Evolutionary conservation across 2,329 filamentous ascomycete genomes (phyloP), one percentile per base, ranked within the genome.

Genomic region (Colletotrichum sp.): DNA sequence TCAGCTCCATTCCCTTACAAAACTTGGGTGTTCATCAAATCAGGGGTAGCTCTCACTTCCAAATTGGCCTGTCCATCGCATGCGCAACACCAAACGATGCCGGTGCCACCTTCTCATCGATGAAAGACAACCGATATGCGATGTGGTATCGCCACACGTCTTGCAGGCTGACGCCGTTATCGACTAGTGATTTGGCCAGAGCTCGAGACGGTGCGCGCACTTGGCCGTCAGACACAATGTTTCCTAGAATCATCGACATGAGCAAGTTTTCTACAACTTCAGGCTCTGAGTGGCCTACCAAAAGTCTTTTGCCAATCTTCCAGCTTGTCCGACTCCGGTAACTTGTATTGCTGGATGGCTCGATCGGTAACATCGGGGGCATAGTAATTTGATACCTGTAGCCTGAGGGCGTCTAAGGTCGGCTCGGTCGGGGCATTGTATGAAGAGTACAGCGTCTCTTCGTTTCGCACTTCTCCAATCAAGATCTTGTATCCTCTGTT

Each of bases 351-450:
- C 18, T 82, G 76, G 10, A 88, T 67, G 1, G 85, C 78, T 6
- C 84, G 79, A 15, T 85, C 80, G 0, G 84, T 84, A 0, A 85
- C 84, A 12, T 80, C 80, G 4, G 84, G 83, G 0, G 85, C 82
- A 73, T 88, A 88, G 76, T 88, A 88, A 66, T 88, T 88, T 3
- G 81, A 80, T 2, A 87, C 75, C 70, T 88, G 85, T 4, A 83
- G 73, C 6, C 80, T 77, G 6, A 88, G 79, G 1, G 83, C 84
- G 1, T 84, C 81, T 2, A 85, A 9, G 15, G 80, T 82, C 9
- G 80, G 77, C 48, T 82, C 80, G 5, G 78, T 79, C 5, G 82
- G 86, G 15, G 80, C 80, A 61, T 85, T 87, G 74, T 84, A 87
- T 18, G 80, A 83, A 0, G 83, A 83, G 73, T 88, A 87, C 1